phyloP scores from a whole-genome alignment of 1,284 basidiomycete genomes.

The Phylloporus sp. region DNA sequence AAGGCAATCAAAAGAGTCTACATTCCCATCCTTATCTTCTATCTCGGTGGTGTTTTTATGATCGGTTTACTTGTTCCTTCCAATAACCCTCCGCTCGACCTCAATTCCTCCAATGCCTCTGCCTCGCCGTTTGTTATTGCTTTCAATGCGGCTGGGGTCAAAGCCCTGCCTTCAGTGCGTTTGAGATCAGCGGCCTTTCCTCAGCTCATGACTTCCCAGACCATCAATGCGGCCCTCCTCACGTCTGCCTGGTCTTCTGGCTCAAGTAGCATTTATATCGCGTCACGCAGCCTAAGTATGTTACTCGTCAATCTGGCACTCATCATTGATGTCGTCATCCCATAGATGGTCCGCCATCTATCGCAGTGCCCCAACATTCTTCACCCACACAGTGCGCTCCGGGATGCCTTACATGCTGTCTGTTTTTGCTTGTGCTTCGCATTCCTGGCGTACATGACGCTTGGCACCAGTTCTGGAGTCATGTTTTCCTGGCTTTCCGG shows the following conservation, averaged over 20 bases:
- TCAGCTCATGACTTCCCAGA: conserved; percentile 23
- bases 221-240: conserved; percentile 73
- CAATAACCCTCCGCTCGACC: conserved; percentile 49
- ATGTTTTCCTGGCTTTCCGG: conserved; percentile 68
- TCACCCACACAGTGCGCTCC: conserved; percentile 56
- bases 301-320: neutral
- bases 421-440: conserved; percentile 58
- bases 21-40: conserved; percentile 60
- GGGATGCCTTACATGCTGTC: conserved; percentile 69
- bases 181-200: neutral
- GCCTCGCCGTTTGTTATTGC: conserved; percentile 66
- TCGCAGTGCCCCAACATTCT: conserved; percentile 67
- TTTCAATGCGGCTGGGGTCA: conserved; percentile 58
- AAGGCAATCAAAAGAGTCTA: conserved; percentile 59
- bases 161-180: conserved; percentile 54
- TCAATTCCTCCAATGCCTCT: conserved; percentile 38
- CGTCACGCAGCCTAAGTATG: conserved; percentile 36
- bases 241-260: conserved; percentile 67
- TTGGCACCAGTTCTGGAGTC: conserved; percentile 55
- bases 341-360: conserved; percentile 61
- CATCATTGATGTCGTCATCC: neutral
- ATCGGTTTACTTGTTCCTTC: conserved; percentile 62
- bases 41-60: conserved; percentile 56
- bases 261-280: conserved; percentile 37
- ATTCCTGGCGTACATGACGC: conserved; percentile 60